Percentiles rank a stretch among this genome's conserved stretches.
phyloP scores from a whole-genome alignment of 2,329 filamentous ascomycete genomes.

The Chrysosporium queenslandicum region DNA sequence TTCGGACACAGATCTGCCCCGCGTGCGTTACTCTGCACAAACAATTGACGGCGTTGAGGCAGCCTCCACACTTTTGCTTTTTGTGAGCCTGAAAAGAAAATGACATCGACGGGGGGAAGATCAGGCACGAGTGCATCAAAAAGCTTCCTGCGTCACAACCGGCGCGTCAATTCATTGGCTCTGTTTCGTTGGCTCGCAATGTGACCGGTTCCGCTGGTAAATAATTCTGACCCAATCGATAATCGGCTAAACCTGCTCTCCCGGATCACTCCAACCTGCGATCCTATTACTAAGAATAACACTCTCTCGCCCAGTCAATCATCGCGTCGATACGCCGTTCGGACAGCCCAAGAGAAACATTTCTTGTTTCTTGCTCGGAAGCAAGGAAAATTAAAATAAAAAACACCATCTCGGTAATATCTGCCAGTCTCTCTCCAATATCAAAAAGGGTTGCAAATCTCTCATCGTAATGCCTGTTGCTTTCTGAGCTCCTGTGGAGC shows the following conservation, averaged over 20 bases:
- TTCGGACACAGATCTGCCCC: conserved; percentile 2
- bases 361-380: not conserved
- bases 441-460: not conserved
- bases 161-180: conserved; percentile 1
- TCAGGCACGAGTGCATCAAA: conserved; percentile 12
- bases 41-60: not conserved
- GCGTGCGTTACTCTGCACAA: not conserved
- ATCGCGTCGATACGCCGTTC: not conserved
- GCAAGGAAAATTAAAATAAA: not conserved
- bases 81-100: conserved; percentile 4
- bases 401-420: too few relatives aligned
- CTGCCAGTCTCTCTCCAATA: too few relatives aligned
- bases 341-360: not conserved
- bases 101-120: conserved; percentile 2
- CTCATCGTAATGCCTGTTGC: not conserved
- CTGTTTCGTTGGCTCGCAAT: not conserved
- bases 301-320: not conserved
- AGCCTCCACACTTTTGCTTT: conserved; percentile 5
- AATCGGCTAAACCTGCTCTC: conserved; percentile 5
- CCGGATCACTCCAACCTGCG: not conserved
- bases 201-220: conserved; percentile 4
- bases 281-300: not conserved
- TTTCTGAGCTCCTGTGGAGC: not conserved
- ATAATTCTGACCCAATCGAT: not conserved
- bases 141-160: conserved; percentile 1